These are phyloP conservation scores for Starmerella sp. DNA, from an alignment of 805 yeast species.

Conservation along the genomic window DNA sequence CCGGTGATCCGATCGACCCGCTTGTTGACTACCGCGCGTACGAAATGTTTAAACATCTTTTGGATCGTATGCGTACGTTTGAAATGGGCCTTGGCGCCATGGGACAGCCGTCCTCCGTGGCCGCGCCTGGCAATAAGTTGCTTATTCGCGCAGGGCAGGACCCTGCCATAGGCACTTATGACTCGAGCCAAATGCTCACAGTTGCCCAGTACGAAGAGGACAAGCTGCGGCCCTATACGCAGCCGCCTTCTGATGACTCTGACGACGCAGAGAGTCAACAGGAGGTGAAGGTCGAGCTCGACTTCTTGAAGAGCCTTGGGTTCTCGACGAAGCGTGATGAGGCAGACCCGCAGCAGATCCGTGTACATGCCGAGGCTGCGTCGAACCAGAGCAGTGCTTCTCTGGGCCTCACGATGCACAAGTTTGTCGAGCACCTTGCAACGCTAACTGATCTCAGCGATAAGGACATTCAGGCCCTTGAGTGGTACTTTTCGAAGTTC, in stretches of 20 bases:
- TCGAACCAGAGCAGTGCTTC: constrained; percentile 26
- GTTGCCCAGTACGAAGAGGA: constrained; percentile 32
- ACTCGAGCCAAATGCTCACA: constrained; percentile 25
- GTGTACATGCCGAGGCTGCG: constrained; percentile 29
- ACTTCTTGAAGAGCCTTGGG: constrained; percentile 27
- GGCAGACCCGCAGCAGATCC: constrained; percentile 12
- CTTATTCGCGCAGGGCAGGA: constrained; percentile 32
- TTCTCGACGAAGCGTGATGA: constrained; percentile 13
- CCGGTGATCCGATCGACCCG: constrained; percentile 27
- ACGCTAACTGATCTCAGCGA: constrained; percentile 28
- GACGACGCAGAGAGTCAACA: constrained; percentile 19
- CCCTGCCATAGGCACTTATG: constrained; percentile 28
- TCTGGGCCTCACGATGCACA: constrained; percentile 31
- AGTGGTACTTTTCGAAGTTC: constrained; percentile 34
- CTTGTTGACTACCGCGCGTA: constrained; percentile 28
- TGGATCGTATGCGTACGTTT: constrained; percentile 30
- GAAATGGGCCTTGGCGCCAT: constrained; percentile 25
- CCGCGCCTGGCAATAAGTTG: constrained; percentile 31
- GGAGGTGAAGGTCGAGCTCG: constrained; percentile 24
- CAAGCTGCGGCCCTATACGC: constrained; percentile 27
- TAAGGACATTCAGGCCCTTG: constrained; percentile 29
- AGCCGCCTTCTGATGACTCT: constrained; percentile 7
- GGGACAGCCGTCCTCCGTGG: constrained; percentile 15
- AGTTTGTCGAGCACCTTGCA: constrained; percentile 26
- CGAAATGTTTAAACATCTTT: constrained; percentile 29